Evolutionary conservation across 306 rosid genomes (phyloP), one percentile per base, ranked within the genome.

Genomic region (Pterocarpus santalinus): DNA sequence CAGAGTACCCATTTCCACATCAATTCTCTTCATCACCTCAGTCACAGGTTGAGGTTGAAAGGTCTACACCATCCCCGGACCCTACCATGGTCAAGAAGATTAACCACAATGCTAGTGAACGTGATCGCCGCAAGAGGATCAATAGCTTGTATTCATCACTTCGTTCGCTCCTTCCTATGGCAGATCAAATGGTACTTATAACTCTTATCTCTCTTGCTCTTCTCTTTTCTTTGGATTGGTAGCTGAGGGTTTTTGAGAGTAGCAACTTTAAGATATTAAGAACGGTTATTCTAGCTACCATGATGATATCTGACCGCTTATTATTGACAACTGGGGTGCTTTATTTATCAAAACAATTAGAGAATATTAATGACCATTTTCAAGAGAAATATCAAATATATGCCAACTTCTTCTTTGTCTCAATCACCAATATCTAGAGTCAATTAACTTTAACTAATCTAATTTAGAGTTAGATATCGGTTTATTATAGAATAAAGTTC

Each of bases 41-140:
- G n/a, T 2, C 79, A 36, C 65, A 39, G 61, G 32, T 58, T 65
- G 75, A 66, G 43, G 14, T 39, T 43, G 57, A 69, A 36, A 62
- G 62, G 36, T 71, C 41, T 17, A 32, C 69, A 17, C 81, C 88
- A 2, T 65, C 82, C 38, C 47, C 77, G 13, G 53, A 47, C 33
- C 69, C 63, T 43, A 14, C 63, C 44, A 72, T 77, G 82, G 83
- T 69, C 1, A 91, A 83, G 90, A 94, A 94, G 86, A 92, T 87
- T 32, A 85, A 79, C 72, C 98, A 94, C 81, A 94, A 92, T 69
- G 98, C 95, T 15, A 90, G 89, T 28, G 98, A 94, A 81, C 97
- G 95, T 2, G 90, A 89, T 81, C 98, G 97, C 33, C 97, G 97
- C 68, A 91, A 89, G 89, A 94, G 89, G 85, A 84, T 94, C 81